Base-by-base conservation (phyloP, 192 early-diverging fungal genomes). In the Podila horticola region DNA sequence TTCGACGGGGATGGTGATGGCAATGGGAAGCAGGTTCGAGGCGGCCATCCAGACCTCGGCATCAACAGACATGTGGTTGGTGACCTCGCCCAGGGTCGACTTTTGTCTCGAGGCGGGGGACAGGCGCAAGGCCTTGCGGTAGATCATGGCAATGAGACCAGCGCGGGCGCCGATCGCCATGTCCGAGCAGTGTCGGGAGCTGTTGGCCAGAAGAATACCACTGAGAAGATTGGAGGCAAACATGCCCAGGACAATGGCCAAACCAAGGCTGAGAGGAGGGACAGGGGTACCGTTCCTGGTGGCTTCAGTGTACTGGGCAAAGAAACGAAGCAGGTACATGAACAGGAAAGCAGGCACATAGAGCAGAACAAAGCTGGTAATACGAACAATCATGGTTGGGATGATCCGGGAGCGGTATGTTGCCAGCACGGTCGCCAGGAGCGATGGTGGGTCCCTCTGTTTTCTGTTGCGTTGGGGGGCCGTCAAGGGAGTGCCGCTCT, bases 91-190 rank as follows among this genome's bases (percentile, higher is more conserved):
- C 11, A 81, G 34, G 10, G 77, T 81, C 10, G 70, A 69, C 31
- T 73, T 64, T 22, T 30, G 66, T 28, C 77, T 72, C 5, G 77
- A 66, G 12, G 20, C 31, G 11, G 90, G 94, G 9, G 94, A 95
- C 24, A 98, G 89, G 5, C 83, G 62, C 58, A 98, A 34, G n/a
- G 93, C 85, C 83, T 96, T 97, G 31, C 84, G 85, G 82, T 96
- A 97, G 33, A 97, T 90, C 49, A 93, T 90, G 0, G 93, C 86
- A 22, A 91, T 87, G 34, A 94, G 79, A 15, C 91, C 92, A 19
- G 91, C 87, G 62, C 92, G 90, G 13, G 87, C 77, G 24, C 88
- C 88, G 86, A 94, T 91, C 29, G 90, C 91, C 15, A 88, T 89
- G 41, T 85, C 85, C 64, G 93, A 87, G 72, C 28, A 66, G 1